Evolutionary conservation across 2,329 filamentous ascomycete genomes (phyloP).

Genomic region (Aspergillaceae sp.): DNA sequence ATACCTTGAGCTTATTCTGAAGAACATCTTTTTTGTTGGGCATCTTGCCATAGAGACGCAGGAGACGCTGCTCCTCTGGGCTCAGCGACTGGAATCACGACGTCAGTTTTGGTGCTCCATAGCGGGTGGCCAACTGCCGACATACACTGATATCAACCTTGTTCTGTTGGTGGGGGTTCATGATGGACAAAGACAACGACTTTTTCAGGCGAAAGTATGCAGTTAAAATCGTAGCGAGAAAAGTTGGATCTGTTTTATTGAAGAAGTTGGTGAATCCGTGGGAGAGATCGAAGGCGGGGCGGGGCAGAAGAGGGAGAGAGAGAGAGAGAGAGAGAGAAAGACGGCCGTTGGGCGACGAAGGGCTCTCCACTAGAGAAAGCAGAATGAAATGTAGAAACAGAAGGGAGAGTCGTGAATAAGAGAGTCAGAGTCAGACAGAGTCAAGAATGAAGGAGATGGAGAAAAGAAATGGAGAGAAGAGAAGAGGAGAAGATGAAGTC

Average conservation of each 20-base stretch:
- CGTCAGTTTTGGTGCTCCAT: conserved; percentile 4
- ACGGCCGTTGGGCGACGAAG: conserved; percentile 1
- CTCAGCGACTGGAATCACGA: conserved; percentile 61
- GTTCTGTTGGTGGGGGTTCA: conserved; percentile 98
- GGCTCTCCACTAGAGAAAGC: not conserved
- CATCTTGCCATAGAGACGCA: conserved; percentile 95
- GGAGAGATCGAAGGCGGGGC: not conserved
- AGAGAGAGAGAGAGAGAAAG: not conserved
- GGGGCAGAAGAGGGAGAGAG: no score
- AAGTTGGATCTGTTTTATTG: not conserved
- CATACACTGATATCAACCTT: conserved; percentile 93
- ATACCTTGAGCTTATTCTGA: conserved; percentile 88
- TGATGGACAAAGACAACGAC: conserved; percentile 32
- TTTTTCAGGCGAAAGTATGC: conserved; percentile 4
- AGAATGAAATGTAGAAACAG: not conserved
- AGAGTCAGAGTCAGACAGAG: not conserved
- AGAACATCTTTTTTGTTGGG: conserved; percentile 93
- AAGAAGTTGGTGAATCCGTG: not conserved
- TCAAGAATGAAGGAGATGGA: not conserved
- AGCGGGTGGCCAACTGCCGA: conserved; percentile 15
- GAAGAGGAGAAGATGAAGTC: not conserved
- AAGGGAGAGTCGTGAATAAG: not conserved
- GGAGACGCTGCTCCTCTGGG: conserved; percentile 90
- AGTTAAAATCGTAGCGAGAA: conserved; percentile 1
- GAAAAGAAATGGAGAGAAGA: not conserved